Percentiles rank a stretch among this genome's conserved stretches.
These are phyloP conservation scores for Alternaria triticina DNA, from an alignment of 2,329 filamentous ascomycete species.

Conservation along the genomic window DNA sequence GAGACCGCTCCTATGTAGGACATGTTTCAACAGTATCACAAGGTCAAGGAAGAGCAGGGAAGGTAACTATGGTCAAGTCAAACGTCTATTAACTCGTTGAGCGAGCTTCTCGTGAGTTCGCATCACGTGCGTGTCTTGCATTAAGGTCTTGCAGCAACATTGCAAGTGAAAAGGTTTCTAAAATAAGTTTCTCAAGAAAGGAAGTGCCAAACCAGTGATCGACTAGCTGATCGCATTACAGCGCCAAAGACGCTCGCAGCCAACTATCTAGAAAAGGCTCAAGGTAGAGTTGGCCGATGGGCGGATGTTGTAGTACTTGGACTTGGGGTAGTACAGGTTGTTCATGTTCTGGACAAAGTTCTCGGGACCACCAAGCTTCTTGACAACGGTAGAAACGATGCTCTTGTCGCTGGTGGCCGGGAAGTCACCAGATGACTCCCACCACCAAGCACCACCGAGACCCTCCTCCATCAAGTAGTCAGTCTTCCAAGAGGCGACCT, in stretches of 20 bases:
- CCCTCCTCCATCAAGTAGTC: slow-evolving; percentile 30
- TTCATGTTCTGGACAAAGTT: slow-evolving; percentile 14
- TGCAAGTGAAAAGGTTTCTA: not conserved
- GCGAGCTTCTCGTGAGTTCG: not conserved
- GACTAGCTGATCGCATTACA: not conserved
- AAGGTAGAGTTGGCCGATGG: slow-evolving; percentile 5
- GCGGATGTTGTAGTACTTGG: slow-evolving; percentile 32
- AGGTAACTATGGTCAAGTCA: not conserved
- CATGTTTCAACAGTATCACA: not conserved
- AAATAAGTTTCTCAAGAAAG: not conserved
- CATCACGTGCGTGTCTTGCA: not conserved
- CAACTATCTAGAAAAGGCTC: not conserved
- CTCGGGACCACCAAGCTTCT: slow-evolving; percentile 21
- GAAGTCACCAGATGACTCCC: slow-evolving; percentile 36
- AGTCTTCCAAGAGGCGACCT: slow-evolving; percentile 30
- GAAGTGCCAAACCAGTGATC: not conserved
- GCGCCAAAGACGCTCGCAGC: not conserved
- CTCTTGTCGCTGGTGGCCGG: slow-evolving; percentile 22
- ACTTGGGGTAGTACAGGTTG: slow-evolving; percentile 30
- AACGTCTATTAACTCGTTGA: not conserved
- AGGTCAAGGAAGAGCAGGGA: not conserved
- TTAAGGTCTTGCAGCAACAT: not conserved
- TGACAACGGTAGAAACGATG: slow-evolving; percentile 19
- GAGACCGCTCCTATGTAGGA: not conserved
- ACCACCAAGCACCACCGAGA: slow-evolving; percentile 42